A percentile compares a stretch with the other conserved stretches of the same genome.
Conservation (phyloP, 78 protist genomes). For the Acrasis kona region DNA sequence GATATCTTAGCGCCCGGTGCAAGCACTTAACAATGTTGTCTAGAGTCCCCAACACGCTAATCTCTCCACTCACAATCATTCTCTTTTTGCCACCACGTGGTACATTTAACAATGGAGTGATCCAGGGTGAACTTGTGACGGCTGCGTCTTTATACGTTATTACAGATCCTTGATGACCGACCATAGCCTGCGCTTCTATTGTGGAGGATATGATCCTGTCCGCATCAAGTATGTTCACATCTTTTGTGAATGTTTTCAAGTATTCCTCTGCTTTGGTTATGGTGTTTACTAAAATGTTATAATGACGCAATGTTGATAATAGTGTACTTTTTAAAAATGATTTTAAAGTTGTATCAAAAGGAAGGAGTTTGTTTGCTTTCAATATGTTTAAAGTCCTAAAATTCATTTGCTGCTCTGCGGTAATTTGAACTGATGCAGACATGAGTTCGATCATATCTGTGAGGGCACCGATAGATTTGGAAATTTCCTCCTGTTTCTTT, state of each 20-base stretch:
- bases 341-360: background rate
- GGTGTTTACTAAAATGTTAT: too few species aligned
- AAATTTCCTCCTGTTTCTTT: background rate
- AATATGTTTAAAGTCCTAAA: background rate
- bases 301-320: too few species aligned
- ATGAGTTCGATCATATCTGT: background rate
- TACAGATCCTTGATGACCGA: background rate
- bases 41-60: background rate
- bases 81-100: background rate
- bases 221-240: background rate
- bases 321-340: background rate
- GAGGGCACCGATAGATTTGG: background rate
- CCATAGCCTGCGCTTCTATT: background rate
- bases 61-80: background rate
- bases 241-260: background rate
- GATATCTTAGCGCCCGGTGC: background rate
- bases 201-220: background rate
- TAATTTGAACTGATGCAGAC: background rate
- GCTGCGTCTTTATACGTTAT: background rate
- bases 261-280: background rate
- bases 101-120: background rate
- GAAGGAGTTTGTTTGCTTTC: background rate
- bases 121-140: background rate
- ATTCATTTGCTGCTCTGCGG: background rate
- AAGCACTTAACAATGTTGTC: background rate